These are phyloP conservation scores for Huntiella abstrusa DNA, from an alignment of 2,329 filamentous ascomycete species.

Conservation along the genomic window DNA sequence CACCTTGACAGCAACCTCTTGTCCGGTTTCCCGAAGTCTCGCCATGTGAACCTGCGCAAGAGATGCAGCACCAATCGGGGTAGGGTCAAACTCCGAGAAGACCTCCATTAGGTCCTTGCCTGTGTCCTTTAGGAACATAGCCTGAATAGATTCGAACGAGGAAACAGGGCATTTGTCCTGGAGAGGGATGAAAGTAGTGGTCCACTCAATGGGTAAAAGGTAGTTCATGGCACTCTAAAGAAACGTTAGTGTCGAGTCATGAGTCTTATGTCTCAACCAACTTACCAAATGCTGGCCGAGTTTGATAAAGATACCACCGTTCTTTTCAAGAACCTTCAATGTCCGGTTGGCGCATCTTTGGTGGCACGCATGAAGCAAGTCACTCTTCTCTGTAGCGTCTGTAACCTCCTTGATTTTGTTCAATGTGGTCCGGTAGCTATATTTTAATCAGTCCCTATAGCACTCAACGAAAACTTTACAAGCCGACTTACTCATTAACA, in stretches of 20 bases:
- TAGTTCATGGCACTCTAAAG: slow-evolving; percentile 79
- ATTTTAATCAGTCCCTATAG: slow-evolving; percentile 1
- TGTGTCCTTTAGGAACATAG: slow-evolving; percentile 74
- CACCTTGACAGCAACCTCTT: slow-evolving; percentile 87
- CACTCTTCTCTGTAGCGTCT: slow-evolving; percentile 44
- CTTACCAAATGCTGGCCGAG: slow-evolving; percentile 74
- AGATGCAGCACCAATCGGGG: slow-evolving; percentile 80
- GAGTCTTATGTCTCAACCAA: neutral
- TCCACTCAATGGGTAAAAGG: slow-evolving; percentile 79
- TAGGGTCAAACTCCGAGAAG: slow-evolving; percentile 65
- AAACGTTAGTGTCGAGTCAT: neutral
- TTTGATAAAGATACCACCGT: slow-evolving; percentile 97
- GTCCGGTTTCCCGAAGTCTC: slow-evolving; percentile 59
- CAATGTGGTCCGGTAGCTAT: slow-evolving; percentile 71
- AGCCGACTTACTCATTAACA: slow-evolving; percentile 57
- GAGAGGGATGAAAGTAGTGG: slow-evolving; percentile 81
- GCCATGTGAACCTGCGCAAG: slow-evolving; percentile 89
- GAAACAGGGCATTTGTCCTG: slow-evolving; percentile 94
- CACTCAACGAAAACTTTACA: neutral
- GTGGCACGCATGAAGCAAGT: slow-evolving; percentile 65
- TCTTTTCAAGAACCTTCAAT: slow-evolving; percentile 73
- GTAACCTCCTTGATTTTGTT: slow-evolving; percentile 45
- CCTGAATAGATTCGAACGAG: slow-evolving; percentile 65
- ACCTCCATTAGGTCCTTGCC: slow-evolving; percentile 59
- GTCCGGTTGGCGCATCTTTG: slow-evolving; percentile 83